phyloP scores from a whole-genome alignment of 148 eudicot species.

The Rhododendron ovatum region DNA sequence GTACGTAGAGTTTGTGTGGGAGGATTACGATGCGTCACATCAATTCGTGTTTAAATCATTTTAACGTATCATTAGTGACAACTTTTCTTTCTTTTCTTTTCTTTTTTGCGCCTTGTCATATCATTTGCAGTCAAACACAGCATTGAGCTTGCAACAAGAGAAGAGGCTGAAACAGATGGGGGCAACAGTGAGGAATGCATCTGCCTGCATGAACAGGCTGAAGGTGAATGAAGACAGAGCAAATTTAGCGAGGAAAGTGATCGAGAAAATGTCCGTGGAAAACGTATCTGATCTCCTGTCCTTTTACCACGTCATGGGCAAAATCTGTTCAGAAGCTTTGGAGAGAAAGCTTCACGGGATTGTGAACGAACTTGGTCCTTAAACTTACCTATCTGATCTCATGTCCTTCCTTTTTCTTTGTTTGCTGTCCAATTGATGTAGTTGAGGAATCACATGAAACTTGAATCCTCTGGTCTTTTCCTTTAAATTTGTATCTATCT shows the following conservation, averaged over 20 bases:
- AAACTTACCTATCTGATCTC: too few species aligned
- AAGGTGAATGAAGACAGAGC: slow-evolving; percentile 50
- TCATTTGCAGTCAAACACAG: slow-evolving; percentile 50
- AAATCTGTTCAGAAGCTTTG: slow-evolving; percentile 51
- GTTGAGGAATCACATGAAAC: slow-evolving; percentile 14
- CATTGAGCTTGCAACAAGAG: slow-evolving; percentile 52
- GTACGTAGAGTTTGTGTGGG: too few species aligned
- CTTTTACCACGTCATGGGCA: slow-evolving; percentile 71
- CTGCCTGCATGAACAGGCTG: slow-evolving; percentile 38
- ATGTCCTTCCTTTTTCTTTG: too few species aligned
- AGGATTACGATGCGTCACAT: neutral
- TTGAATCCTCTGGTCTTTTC: neutral
- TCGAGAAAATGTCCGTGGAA: slow-evolving; percentile 60
- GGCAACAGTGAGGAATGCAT: slow-evolving; percentile 70
- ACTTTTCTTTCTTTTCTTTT: rapidly evolving
- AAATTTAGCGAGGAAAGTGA: slow-evolving; percentile 46
- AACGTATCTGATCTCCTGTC: slow-evolving; percentile 53
- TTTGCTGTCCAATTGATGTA: neutral
- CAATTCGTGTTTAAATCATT: neutral
- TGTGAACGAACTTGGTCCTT: slow-evolving; percentile 26
- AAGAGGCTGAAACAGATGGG: slow-evolving; percentile 61
- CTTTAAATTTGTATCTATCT: neutral
- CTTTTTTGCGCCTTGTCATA: neutral
- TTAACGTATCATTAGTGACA: neutral
- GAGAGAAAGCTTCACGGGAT: slow-evolving; percentile 47